A percentile compares a stretch with the other conserved stretches of the same genome.
phyloP scores from a whole-genome alignment of 1,139 yeast genomes.

The Diutina rugosa region DNA sequence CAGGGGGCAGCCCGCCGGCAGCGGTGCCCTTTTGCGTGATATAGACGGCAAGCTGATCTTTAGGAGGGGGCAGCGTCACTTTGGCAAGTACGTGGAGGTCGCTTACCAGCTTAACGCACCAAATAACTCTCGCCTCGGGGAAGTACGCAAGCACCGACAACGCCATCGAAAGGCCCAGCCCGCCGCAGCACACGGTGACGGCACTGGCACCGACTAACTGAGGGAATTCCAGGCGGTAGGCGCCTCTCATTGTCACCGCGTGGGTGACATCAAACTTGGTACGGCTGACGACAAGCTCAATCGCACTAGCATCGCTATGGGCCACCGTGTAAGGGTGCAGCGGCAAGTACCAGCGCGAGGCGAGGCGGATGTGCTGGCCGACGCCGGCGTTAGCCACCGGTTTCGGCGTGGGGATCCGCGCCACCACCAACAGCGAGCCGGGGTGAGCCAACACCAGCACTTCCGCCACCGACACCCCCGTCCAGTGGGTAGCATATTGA shows the following conservation, averaged over 20 bases:
- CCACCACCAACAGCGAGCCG: neutral
- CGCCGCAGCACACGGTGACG: neutral
- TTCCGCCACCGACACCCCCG: neutral
- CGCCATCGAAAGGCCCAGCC: neutral
- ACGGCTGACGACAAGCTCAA: constrained; percentile 15
- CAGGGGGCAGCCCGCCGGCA: neutral
- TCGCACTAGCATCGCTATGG: constrained; percentile 6
- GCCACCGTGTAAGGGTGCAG: constrained; percentile 29
- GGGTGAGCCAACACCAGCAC: constrained; percentile 1
- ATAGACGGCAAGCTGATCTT: neutral
- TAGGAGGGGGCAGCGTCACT: neutral
- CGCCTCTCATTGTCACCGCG: neutral
- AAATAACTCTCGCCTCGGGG: neutral
- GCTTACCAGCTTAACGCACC: neutral
- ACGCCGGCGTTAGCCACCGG: constrained; percentile 21
- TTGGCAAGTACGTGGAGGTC: neutral
- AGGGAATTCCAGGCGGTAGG: neutral
- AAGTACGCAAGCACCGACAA: neutral
- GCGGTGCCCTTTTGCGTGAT: neutral
- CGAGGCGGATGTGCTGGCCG: constrained; percentile 13
- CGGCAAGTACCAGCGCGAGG: constrained; percentile 15
- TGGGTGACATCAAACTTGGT: neutral
- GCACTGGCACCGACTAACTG: neutral
- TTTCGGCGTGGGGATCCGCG: neutral
- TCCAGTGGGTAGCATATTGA: neutral